Conservation (phyloP, 2,329 filamentous ascomycete species). For the Trichoderma sp. region DNA sequence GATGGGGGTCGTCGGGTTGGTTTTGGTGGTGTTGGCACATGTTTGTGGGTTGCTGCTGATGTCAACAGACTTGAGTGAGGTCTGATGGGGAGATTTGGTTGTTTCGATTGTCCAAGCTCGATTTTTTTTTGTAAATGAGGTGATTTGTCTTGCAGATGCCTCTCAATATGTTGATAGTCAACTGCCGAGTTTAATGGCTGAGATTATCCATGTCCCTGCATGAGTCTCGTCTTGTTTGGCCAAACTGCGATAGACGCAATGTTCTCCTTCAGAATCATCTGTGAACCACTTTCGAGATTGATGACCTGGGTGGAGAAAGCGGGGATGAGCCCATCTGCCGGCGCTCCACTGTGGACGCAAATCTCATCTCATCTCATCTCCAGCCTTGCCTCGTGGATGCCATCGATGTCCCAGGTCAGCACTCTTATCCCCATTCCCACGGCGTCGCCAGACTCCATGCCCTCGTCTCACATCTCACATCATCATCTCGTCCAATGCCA, state of each 20-base stretch:
- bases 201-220: no score
- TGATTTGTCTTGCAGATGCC: neutral
- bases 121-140: no score
- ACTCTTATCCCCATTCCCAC: no score
- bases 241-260: neutral
- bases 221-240: neutral
- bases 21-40: constrained; percentile 16
- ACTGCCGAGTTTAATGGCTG: no score
- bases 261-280: neutral
- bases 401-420: neutral
- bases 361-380: neutral
- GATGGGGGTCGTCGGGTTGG: neutral
- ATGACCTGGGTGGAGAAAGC: constrained; percentile 9
- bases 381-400: neutral
- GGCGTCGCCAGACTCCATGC: no score
- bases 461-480: neutral
- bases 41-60: neutral
- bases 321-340: neutral
- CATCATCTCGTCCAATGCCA: neutral
- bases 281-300: neutral
- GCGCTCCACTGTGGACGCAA: neutral
- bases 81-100: no score
- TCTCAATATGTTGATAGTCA: no score
- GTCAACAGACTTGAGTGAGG: neutral
- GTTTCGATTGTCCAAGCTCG: no score